These are phyloP conservation scores for Botrytis hyacinthi DNA, from an alignment of 2,329 filamentous ascomycete species.

Conservation along the genomic window DNA sequence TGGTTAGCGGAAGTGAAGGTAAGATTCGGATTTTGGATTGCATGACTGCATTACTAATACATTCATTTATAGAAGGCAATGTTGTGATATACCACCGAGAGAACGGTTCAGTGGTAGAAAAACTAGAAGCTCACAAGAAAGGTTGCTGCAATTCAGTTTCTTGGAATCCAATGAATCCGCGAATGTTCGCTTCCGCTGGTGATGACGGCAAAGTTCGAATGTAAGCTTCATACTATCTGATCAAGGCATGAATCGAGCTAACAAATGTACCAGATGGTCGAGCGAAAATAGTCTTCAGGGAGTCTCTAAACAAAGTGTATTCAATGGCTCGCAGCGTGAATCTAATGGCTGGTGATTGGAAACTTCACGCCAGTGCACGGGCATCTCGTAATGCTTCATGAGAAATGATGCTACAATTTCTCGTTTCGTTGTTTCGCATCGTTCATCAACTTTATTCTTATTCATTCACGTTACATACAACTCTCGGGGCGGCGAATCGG, in stretches of 20 bases:
- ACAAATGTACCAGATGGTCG: constrained; percentile 29
- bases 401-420: constrained; percentile 1
- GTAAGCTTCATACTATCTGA: constrained; percentile 52
- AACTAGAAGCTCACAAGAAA: constrained; percentile 68
- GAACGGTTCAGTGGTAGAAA: constrained; percentile 72
- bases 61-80: constrained; percentile 50
- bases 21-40: constrained; percentile 34
- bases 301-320: constrained; percentile 19
- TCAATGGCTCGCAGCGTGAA: constrained; percentile 24
- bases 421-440: constrained; percentile 18
- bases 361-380: not conserved
- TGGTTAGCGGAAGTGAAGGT: constrained; percentile 91
- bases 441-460: not conserved
- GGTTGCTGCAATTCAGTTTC: constrained; percentile 82
- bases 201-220: constrained; percentile 85
- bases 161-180: constrained; percentile 82
- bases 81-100: constrained; percentile 91
- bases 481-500: constrained; percentile 23
- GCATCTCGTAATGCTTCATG: constrained; percentile 11
- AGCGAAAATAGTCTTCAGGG: constrained; percentile 26
- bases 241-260: not conserved
- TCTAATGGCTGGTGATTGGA: constrained; percentile 29
- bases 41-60: constrained; percentile 17
- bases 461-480: constrained; percentile 13
- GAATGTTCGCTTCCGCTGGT: constrained; percentile 85